Evolutionary conservation across 768 basidiomycete genomes (phyloP).

Genomic region (Tubosaeta sp.): DNA sequence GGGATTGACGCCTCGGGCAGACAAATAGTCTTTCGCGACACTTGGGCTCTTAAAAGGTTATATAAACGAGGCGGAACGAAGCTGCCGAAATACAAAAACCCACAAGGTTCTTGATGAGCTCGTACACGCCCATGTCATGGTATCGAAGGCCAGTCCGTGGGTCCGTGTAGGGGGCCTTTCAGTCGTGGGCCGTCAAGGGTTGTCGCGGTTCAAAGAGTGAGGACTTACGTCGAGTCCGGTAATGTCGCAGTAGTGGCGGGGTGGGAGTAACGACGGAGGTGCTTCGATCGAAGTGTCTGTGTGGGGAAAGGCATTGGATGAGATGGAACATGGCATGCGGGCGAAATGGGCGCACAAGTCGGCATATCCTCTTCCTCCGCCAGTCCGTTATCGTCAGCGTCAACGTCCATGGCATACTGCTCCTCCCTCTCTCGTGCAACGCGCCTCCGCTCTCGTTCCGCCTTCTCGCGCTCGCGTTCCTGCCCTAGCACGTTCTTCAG

Average conservation of each 20-base stretch:
- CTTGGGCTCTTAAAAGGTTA: constrained; percentile 48
- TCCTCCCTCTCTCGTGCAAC: constrained; percentile 45
- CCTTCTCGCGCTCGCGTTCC: constrained; percentile 73
- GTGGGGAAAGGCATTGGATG: not conserved
- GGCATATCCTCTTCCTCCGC: constrained; percentile 57
- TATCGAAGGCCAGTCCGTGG: constrained; percentile 76
- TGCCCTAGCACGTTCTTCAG: constrained; percentile 73
- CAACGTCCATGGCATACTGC: constrained; percentile 48
- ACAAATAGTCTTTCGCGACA: constrained; percentile 72
- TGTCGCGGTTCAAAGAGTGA: not conserved
- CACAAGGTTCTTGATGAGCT: constrained; percentile 72
- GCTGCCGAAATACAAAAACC: constrained; percentile 8
- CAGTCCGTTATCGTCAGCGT: constrained; percentile 28
- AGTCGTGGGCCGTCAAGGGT: not conserved
- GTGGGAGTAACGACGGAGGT: constrained; percentile 76
- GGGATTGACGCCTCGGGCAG: constrained; percentile 49
- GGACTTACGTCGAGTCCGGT: constrained; percentile 69
- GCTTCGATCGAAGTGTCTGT: constrained; percentile 80
- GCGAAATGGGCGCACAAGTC: constrained; percentile 49
- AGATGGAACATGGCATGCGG: not conserved
- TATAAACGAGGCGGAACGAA: not conserved
- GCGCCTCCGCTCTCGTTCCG: constrained; percentile 57
- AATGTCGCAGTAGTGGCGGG: constrained; percentile 78
- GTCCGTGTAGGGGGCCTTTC: constrained; percentile 78
- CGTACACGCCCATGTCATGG: constrained; percentile 85